Evolutionary conservation across 2,329 filamentous ascomycete species (phyloP), one percentile per base, ranked within the genome.

Genomic region (Pezicula carpinea): DNA sequence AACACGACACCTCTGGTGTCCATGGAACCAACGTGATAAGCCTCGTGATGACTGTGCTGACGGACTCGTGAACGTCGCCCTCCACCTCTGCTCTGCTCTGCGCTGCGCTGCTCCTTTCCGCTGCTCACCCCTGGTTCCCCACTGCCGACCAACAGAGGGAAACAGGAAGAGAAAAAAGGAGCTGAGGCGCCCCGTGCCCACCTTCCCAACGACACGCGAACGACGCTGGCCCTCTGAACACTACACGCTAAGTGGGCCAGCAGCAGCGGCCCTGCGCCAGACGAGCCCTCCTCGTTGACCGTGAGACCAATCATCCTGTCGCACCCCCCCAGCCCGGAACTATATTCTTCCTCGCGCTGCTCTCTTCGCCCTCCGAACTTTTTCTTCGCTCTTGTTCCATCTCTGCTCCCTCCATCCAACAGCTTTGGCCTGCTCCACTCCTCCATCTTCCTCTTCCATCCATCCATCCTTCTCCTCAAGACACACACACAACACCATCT

Each of bases 381-480:
- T 40, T 40, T 40, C 38, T 40, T 40, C 38, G 18, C 38, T 40
- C 38, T 10, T 26, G 38, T 40, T 40, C 38, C 38, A 26, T 40
- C 19, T 40, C 18, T 40, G 17, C 35, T n/a, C 35, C 21, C 17
- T 36, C 34, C 35, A 32, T 39, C 35, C n/a, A n/a, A 40, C 38
- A 40, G 38, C 38, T 40, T 22, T 14, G 19, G 18, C 22, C 15
- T 23, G 38, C 38, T 40, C 38, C 38, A 40, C 38, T 40, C 38
- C 22, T 40, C 38, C 38, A 40, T 40, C 38, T 40, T 40, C 38
- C 51, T 53, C 49, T 47, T 48, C 45, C 44, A 44, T 44, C 11
- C 39, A 29, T 32, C 23, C 46, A 44, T 14, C 26, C 47, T 44
- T 45, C 49, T 39, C 46, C 48, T 48, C 51, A 44, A 14, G 36